phyloP scores from a whole-genome alignment of 495 filamentous ascomycete species.

The Echria macrotheca region DNA sequence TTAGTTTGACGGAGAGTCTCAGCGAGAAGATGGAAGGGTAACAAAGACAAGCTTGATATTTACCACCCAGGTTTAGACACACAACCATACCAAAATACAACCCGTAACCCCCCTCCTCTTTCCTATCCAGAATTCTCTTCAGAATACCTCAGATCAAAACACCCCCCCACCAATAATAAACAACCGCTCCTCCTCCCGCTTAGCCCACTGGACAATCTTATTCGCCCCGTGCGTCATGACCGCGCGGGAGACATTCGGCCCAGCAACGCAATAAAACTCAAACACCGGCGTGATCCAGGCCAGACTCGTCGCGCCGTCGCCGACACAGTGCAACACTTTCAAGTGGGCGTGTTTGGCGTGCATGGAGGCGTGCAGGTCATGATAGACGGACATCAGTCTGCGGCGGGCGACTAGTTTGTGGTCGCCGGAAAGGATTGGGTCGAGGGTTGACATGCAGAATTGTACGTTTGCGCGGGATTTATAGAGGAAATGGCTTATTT shows the following conservation, averaged over 20 bases:
- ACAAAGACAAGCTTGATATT: too few species aligned
- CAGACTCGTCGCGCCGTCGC: constrained; percentile 66
- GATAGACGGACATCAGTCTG: constrained; percentile 78
- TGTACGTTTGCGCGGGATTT: constrained; percentile 92
- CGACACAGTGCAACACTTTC: constrained; percentile 76
- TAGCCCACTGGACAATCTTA: constrained; percentile 81
- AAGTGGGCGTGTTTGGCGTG: constrained; percentile 77
- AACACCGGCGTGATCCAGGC: constrained; percentile 88
- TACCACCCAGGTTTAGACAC: too few species aligned
- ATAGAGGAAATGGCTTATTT: constrained; percentile 86
- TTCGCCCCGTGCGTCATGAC: constrained; percentile 81
- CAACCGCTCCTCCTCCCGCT: constrained; percentile 81
- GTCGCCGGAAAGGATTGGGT: constrained; percentile 57
- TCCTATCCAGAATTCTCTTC: too few species aligned
- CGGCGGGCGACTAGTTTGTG: constrained; percentile 53
- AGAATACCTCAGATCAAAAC: too few species aligned
- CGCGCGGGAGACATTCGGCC: constrained; percentile 66
- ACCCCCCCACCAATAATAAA: constrained; percentile 95
- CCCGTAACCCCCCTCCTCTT: too few species aligned
- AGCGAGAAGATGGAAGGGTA: too few species aligned
- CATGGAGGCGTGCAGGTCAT: constrained; percentile 72
- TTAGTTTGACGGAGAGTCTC: too few species aligned
- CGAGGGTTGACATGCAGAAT: constrained; percentile 82
- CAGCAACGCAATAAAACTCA: constrained; percentile 92
- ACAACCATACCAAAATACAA: too few species aligned